Conservation (phyloP, 2,329 filamentous ascomycete genomes). For the Colletotrichum lupini region DNA sequence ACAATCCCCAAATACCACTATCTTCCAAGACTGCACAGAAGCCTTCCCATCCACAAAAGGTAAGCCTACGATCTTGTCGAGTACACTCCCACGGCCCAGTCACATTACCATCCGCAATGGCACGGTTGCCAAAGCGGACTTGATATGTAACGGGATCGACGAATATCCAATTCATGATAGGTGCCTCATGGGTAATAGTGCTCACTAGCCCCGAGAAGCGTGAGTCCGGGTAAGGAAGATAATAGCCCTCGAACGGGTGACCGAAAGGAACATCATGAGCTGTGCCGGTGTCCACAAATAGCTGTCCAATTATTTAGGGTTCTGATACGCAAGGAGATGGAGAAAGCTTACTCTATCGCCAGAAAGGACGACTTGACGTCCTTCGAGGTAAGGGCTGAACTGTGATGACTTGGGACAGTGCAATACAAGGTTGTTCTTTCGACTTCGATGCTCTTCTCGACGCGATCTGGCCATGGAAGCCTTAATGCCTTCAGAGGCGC, state of each 20-base stretch:
- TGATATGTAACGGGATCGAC: conserved; percentile 57
- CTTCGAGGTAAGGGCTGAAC: conserved; percentile 55
- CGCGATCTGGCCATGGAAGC: conserved; percentile 57
- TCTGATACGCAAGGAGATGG: neutral
- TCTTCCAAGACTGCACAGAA: conserved; percentile 59
- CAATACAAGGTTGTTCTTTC: conserved; percentile 59
- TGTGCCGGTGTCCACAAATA: conserved; percentile 59
- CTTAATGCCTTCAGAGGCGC: conserved; percentile 58
- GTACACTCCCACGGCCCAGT: conserved; percentile 64
- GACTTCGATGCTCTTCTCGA: conserved; percentile 58
- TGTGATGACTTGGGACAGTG: conserved; percentile 59
- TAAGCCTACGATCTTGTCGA: conserved; percentile 61
- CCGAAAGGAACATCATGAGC: conserved; percentile 46
- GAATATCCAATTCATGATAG: conserved; percentile 63
- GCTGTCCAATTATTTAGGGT: conserved; percentile 37
- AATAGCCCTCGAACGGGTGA: conserved; percentile 68
- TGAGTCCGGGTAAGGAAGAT: conserved; percentile 66
- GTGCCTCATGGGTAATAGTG: conserved; percentile 59
- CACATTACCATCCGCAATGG: conserved; percentile 53
- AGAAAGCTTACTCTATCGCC: conserved; percentile 49
- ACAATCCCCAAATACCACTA: conserved; percentile 56
- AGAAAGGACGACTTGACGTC: conserved; percentile 56
- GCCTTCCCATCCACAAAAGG: conserved; percentile 60
- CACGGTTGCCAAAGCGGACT: conserved; percentile 58
- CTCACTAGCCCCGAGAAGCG: conserved; percentile 58